These are phyloP conservation scores for Halteria grandinella DNA, from an alignment of 73 alveolate genomes.

Conservation along the genomic window DNA sequence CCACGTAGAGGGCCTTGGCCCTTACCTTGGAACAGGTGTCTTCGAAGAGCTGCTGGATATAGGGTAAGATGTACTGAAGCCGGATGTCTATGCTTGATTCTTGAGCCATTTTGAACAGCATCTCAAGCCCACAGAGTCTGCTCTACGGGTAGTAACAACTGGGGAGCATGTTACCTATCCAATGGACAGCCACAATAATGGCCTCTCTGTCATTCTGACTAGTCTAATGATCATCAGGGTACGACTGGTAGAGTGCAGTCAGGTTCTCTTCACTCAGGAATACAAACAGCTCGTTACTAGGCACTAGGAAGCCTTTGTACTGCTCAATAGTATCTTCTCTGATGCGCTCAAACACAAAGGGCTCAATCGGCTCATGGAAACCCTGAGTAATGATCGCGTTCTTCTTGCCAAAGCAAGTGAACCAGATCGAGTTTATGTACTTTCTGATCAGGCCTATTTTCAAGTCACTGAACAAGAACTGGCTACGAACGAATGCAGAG, in stretches of 20 bases:
- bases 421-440: constrained; percentile 51
- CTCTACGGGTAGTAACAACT: constrained; percentile 53
- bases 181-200: constrained; percentile 39
- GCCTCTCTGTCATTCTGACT: constrained; percentile 33
- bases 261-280: constrained; percentile 25
- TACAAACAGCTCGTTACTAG: constrained; percentile 44
- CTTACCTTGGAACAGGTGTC: constrained; percentile 58
- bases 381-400: constrained; percentile 22
- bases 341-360: constrained; percentile 43
- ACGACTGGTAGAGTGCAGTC: not conserved
- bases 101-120: constrained; percentile 50
- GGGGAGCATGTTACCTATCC: constrained; percentile 51
- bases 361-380: constrained; percentile 57
- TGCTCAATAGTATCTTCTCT: constrained; percentile 56
- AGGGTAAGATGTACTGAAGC: constrained; percentile 61
- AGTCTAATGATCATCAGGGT: not conserved
- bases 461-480: constrained; percentile 50
- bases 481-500: constrained; percentile 41
- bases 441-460: constrained; percentile 53
- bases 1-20: constrained; percentile 58
- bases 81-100: constrained; percentile 47
- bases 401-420: constrained; percentile 51
- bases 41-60: constrained; percentile 44
- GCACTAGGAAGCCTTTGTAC: constrained; percentile 27
- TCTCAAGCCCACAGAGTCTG: constrained; percentile 53